Base-by-base conservation (phyloP, 108 stramenopile genomes). In the Skeletonema marinoi region DNA sequence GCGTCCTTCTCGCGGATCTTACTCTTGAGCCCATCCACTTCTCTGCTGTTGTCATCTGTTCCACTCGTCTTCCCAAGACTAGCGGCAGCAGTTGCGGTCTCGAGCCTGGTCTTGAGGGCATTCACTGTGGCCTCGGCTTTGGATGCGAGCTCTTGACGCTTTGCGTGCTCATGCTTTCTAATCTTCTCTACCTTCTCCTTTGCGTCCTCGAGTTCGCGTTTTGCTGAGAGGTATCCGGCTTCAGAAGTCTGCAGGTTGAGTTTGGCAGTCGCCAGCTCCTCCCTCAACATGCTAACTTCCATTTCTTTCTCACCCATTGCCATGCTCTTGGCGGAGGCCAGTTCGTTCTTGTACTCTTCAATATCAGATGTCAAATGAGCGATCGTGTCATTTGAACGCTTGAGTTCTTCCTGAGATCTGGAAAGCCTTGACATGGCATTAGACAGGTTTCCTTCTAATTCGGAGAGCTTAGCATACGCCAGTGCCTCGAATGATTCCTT, bases 1-100 rank as follows among this genome's bases (percentile, higher is more conserved):
- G 65, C 80, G 58, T 96, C 91, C 65, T 92, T 94, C 36, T 81
- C 62, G 36, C 76, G 65, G 16, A 90, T 58, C 35, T 77, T 62
- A 6, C 60, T 70, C 29, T 68, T 80, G 32, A 92, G 61, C 41
- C 89, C 83, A 9, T 80, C 65, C n/a, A 93, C 13, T 41, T 88
- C 73, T 11, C 54, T 56, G 54, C 25, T 56, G 25, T 6, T 56
- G 25, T 29, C 21, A 1, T 51, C 50, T 19, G n/a, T 10, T 50
- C 51, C 54, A 29, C 25, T 25, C n/a, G n/a, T 19, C 50, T 19
- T 51, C 19, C 5, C 54, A 56, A 56, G 25, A n/a, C 54, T 56
- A 25, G 54, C 54, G 54, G 50, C 61, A 36, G 44, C 54, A 48
- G 63, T 58, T 14, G 30, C 32, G 6, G 31, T 58, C 19, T 46